Base-by-base conservation (phyloP, 257 asterid genomes). In the Striga asiatica region DNA sequence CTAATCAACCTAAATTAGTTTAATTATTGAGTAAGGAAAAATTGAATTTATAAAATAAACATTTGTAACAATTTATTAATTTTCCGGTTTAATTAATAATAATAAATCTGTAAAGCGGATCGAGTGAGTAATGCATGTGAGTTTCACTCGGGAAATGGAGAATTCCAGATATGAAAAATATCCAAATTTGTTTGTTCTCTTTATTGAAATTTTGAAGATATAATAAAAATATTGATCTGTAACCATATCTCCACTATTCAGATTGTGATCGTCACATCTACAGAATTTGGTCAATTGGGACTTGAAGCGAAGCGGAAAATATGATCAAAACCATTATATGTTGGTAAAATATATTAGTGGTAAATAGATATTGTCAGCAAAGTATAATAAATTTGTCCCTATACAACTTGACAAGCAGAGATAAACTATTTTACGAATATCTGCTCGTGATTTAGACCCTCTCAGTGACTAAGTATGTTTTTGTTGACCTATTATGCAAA, bases 51-150 rank as follows among this genome's bases (percentile, higher is more conserved):
- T n/a, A n/a, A n/a, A n/a, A n/a, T n/a, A n/a, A n/a, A n/a, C n/a
- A n/a, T n/a, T n/a, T n/a, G n/a, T n/a, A n/a, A n/a, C n/a, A n/a
- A n/a, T n/a, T n/a, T n/a, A n/a, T n/a, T n/a, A n/a, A n/a, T n/a
- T n/a, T n/a, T n/a, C n/a, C n/a, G n/a, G n/a, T n/a, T n/a, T n/a
- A n/a, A n/a, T n/a, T n/a, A n/a, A 29, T 10, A 29, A 29, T 10
- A 5, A 29, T 1, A 29, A 7, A 29, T 1, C 9, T 29, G 9
- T 29, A 7, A 12, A 17, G 6, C 47, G 49, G 69, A 22, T 50
- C 39, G 73, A 65, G 24, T 22, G 55, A 63, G 54, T 41, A 46
- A 50, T 57, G 72, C 70, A 71, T 78, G 73, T 69, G 70, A 67
- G 66, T 56, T 66, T 50, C n/a, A n/a, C n/a, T n/a, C n/a, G n/a